A percentile compares a stretch with the other conserved stretches of the same genome.
These are phyloP conservation scores for Kalaharituber pfeilii DNA, from an alignment of 2,329 filamentous ascomycete species.

Conservation along the genomic window DNA sequence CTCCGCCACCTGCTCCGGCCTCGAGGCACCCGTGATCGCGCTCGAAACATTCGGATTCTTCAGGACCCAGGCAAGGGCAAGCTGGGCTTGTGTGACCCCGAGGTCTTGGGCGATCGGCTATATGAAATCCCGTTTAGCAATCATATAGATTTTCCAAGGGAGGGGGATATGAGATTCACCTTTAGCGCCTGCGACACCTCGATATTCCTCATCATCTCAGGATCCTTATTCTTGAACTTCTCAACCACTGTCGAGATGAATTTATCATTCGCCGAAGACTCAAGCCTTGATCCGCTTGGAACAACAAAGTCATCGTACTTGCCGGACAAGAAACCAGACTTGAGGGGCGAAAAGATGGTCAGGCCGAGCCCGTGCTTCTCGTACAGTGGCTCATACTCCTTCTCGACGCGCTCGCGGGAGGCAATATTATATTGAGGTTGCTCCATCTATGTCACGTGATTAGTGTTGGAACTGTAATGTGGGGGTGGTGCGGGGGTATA, in stretches of 20 bases:
- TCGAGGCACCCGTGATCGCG: conserved; percentile 44
- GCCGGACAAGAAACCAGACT: conserved; percentile 43
- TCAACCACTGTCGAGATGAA: conserved; percentile 40
- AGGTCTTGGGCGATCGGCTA: conserved; percentile 48
- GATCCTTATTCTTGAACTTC: conserved; percentile 36
- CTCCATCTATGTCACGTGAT: conserved; percentile 32
- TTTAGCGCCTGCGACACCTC: conserved; percentile 20
- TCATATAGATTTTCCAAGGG: neutral
- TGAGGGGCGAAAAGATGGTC: conserved; percentile 46
- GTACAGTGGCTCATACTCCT: conserved; percentile 44
- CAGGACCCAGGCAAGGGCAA: conserved; percentile 46
- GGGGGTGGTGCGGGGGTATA: neutral
- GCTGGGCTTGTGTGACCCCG: conserved; percentile 38
- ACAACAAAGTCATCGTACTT: conserved; percentile 49
- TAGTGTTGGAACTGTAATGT: neutral
- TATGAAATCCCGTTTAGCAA: conserved; percentile 23
- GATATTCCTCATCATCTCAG: conserved; percentile 14
- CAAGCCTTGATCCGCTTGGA: conserved; percentile 40
- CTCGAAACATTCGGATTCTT: conserved; percentile 44
- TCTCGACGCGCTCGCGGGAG: conserved; percentile 43
- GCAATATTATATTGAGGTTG: conserved; percentile 52
- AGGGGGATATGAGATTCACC: conserved; percentile 3
- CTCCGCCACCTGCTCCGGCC: conserved; percentile 42
- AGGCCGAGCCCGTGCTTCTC: conserved; percentile 42
- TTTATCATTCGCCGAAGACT: conserved; percentile 36